phyloP scores from a whole-genome alignment of 1,139 yeast genomes.

The Scheffersomyces segobiensis region DNA sequence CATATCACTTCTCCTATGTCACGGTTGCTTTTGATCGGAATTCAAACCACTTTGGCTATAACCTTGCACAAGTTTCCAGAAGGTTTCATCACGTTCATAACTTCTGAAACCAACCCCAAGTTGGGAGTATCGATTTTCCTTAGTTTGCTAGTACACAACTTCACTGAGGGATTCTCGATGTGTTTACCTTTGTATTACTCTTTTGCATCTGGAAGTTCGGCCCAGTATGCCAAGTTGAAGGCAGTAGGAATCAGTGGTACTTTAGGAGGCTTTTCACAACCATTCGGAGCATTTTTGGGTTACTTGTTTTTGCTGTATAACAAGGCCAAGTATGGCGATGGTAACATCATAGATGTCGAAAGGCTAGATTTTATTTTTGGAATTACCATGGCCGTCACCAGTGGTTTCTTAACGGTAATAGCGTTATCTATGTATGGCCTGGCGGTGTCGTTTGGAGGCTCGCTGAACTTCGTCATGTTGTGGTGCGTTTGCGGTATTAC shows the following conservation, averaged over 20 bases:
- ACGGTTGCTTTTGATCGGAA: slow-evolving; percentile 75
- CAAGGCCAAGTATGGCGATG: slow-evolving; percentile 24
- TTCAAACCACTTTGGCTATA: slow-evolving; percentile 87
- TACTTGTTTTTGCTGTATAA: slow-evolving; percentile 51
- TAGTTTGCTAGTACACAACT: slow-evolving; percentile 84
- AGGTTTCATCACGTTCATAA: slow-evolving; percentile 84
- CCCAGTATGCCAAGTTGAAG: slow-evolving; percentile 46
- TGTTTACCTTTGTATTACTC: slow-evolving; percentile 86
- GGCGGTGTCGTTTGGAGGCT: slow-evolving; percentile 70
- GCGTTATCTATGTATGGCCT: slow-evolving; percentile 85
- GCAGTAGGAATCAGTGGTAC: slow-evolving; percentile 68
- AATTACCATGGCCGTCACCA: slow-evolving; percentile 64
- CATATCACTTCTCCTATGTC: slow-evolving; percentile 78
- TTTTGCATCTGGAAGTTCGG: slow-evolving; percentile 23
- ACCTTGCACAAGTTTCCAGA: slow-evolving; percentile 92
- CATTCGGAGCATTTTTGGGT: slow-evolving; percentile 83
- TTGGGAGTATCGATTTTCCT: slow-evolving; percentile 80
- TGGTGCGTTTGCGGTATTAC: slow-evolving; percentile 54
- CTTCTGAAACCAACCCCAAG: slow-evolving; percentile 69
- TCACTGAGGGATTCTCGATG: slow-evolving; percentile 95
- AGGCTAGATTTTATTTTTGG: slow-evolving; percentile 57
- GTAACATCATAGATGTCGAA: slow-evolving; percentile 28
- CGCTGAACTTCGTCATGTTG: slow-evolving; percentile 49
- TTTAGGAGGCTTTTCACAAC: slow-evolving; percentile 85
- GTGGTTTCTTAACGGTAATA: slow-evolving; percentile 81